Conservation (phyloP, 1,139 yeast species). For the Hyphopichia wangnamkhiaoensis region DNA sequence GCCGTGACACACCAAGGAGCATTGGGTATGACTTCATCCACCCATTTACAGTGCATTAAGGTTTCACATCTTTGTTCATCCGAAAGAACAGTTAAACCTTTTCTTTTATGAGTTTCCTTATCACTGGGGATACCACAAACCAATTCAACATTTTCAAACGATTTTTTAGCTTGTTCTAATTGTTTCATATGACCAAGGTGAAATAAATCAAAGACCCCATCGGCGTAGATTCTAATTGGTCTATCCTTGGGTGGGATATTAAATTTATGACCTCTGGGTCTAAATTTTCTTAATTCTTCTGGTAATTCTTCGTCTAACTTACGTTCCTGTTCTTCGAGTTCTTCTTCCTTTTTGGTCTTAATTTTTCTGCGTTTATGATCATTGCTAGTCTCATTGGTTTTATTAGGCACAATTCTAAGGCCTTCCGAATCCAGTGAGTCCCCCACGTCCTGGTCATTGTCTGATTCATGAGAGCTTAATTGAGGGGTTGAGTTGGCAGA, state of each 20-base stretch:
- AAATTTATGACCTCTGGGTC: slow-evolving; percentile 71
- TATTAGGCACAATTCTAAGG: slow-evolving; percentile 9
- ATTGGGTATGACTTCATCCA: slow-evolving; percentile 88
- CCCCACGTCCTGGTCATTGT: slow-evolving; percentile 16
- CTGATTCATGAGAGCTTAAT: slow-evolving; percentile 15
- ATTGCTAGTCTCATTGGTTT: slow-evolving; percentile 8
- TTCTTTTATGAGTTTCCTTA: slow-evolving; percentile 83
- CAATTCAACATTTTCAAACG: slow-evolving; percentile 80
- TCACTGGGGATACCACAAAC: slow-evolving; percentile 94
- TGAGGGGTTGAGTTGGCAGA: slow-evolving; percentile 13
- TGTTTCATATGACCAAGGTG: slow-evolving; percentile 98
- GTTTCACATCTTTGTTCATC: slow-evolving; percentile 90
- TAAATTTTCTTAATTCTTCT: slow-evolving; percentile 61
- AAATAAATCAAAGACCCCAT: slow-evolving; percentile 95
- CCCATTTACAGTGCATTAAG: slow-evolving; percentile 91
- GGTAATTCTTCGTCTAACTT: slow-evolving; percentile 62
- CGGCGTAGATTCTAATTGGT: slow-evolving; percentile 91
- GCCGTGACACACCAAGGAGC: slow-evolving; percentile 97
- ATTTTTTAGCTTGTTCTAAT: slow-evolving; percentile 91
- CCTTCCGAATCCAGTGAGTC: slow-evolving; percentile 11
- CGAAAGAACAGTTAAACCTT: slow-evolving; percentile 87
- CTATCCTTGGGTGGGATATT: slow-evolving; percentile 84
- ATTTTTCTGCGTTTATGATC: slow-evolving; percentile 25
- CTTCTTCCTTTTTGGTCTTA: slow-evolving; percentile 33
- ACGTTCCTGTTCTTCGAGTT: slow-evolving; percentile 51